Conservation (phyloP, 306 rosid species). For the Argentina anserina region DNA sequence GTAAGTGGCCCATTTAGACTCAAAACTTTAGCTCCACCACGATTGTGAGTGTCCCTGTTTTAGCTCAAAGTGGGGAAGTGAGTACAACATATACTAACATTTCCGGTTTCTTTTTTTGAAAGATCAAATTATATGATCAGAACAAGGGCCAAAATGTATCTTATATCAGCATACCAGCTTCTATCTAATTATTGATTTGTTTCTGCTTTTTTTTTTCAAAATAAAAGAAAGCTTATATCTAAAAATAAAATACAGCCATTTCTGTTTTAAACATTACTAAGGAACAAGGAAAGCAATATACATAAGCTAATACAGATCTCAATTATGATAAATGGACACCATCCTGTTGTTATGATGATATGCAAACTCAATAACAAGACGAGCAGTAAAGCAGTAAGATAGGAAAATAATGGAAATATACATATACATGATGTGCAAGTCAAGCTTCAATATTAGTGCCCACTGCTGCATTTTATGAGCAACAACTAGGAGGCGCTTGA, state of each 20-base stretch:
- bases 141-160: too few species aligned
- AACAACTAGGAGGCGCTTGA: slow-evolving; percentile 51
- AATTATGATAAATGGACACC: slow-evolving; percentile 26
- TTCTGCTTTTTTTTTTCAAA: background rate
- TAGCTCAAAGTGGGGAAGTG: too few species aligned
- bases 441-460: slow-evolving; percentile 20
- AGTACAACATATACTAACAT: too few species aligned
- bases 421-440: slow-evolving; percentile 46
- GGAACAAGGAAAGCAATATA: slow-evolving; percentile 42
- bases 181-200: too few species aligned
- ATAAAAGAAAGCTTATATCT: background rate
- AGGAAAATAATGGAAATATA: slow-evolving; percentile 22
- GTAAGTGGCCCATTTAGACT: too few species aligned
- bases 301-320: slow-evolving; percentile 26
- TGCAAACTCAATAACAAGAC: slow-evolving; percentile 28
- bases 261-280: slow-evolving; percentile 6
- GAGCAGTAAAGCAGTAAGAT: slow-evolving; percentile 9
- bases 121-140: too few species aligned
- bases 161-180: too few species aligned
- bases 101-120: too few species aligned
- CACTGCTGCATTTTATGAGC: slow-evolving; percentile 40
- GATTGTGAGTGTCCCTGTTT: too few species aligned
- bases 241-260: slow-evolving; percentile 2
- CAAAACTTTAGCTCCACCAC: too few species aligned
- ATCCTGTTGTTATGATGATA: slow-evolving; percentile 19